Conservation (phyloP, 805 yeast species). For the Komagataella kurtzmanii region DNA sequence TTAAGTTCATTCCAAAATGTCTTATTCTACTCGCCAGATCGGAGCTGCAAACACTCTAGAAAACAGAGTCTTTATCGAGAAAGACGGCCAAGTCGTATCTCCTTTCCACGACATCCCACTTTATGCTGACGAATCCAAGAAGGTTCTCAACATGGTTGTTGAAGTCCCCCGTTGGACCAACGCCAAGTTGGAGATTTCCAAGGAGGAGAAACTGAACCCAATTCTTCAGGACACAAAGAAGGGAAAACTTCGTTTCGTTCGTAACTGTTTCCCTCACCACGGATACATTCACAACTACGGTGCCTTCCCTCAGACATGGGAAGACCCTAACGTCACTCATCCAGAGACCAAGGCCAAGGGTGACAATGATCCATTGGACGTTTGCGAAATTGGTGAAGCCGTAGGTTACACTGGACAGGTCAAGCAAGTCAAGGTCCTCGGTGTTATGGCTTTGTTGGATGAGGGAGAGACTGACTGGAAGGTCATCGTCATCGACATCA, state of each 20-base stretch:
- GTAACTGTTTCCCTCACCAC: constrained; percentile 97
- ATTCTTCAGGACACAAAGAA: constrained; percentile 95
- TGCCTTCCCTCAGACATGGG: constrained; percentile 95
- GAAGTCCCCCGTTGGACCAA: constrained; percentile 99
- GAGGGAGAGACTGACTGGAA: constrained; percentile 91
- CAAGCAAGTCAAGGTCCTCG: constrained; percentile 82
- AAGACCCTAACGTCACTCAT: constrained; percentile 51
- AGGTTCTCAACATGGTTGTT: constrained; percentile 67
- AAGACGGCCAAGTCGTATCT: constrained; percentile 89
- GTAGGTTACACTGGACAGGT: constrained; percentile 60
- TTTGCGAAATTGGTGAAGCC: constrained; percentile 66
- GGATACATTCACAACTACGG: constrained; percentile 98
- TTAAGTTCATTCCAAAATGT: constrained; percentile 28
- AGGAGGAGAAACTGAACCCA: constrained; percentile 78
- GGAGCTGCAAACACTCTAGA: constrained; percentile 95
- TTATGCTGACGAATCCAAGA: constrained; percentile 87
- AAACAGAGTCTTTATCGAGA: constrained; percentile 80
- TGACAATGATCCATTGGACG: constrained; percentile 81
- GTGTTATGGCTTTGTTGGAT: constrained; percentile 89
- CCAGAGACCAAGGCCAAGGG: constrained; percentile 61
- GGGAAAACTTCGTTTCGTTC: constrained; percentile 89
- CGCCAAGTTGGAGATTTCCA: constrained; percentile 91
- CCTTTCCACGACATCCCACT: constrained; percentile 92
- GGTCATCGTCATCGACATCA: constrained; percentile 75
- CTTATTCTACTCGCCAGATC: constrained; percentile 80